Evolutionary conservation across 2,329 filamentous ascomycete species (phyloP), one percentile per base, ranked within the genome.

Genomic region (Verticillium klebahnii): DNA sequence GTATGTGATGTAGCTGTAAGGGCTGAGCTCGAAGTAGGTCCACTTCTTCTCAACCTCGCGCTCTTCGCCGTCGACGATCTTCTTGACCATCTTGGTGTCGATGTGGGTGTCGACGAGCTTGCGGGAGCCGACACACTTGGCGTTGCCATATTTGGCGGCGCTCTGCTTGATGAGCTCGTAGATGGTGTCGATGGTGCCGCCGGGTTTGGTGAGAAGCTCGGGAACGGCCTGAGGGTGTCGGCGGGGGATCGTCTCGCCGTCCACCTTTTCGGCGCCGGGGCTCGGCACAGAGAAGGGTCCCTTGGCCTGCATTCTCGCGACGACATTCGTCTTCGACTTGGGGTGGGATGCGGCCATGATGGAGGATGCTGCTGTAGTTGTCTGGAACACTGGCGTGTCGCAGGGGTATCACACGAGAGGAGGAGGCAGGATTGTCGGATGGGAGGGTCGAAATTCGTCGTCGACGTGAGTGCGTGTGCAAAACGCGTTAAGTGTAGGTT

Each of bases 11-110:
- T 90, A 96, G 64, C 87, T 84, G 80, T 94, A 96, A 59, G 81
- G 82, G 72, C 89, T 89, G 69, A 94, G 86, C 80, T 96, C 92
- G 73, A 92, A 95, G 77, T 90, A 96, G 61, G 88, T 89, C 92
- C 92, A 96, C 71, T 91, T 84, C 86, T 96, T 96, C 74, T 94
- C 90, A 32, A 93, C 85, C 76, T 93, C 85, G 70, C 85, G 79
- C 81, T 94, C 89, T 70, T 89, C 84, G 66, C 92, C 92, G 73
- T 95, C 90, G 55, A 96, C 80, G 62, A 93, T 83, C 83, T 93
- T 95, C 85, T 94, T 95, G 74, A 96, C 80, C 82, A 92, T 94
- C 82, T 94, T 96, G 70, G 86, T 90, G 78, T 96, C 92, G 68
- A 88, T 83, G 74, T 95, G 91, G 39, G 87, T 89, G 75, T 89